Percentiles rank a stretch among this genome's conserved stretches.
phyloP scores from a whole-genome alignment of 768 basidiomycete genomes.

The Podaxis sp. region DNA sequence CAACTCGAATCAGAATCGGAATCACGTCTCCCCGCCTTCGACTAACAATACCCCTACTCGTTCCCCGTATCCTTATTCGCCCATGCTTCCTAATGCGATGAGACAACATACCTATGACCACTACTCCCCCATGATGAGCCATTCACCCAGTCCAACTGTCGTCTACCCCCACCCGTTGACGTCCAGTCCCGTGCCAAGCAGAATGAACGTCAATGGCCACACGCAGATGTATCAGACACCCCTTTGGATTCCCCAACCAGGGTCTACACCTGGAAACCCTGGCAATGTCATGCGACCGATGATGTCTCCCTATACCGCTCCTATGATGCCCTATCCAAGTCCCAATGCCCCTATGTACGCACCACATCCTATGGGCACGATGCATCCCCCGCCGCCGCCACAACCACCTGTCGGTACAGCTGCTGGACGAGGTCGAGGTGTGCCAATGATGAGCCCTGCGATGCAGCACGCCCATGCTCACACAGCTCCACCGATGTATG shows the following conservation, averaged over 20 bases:
- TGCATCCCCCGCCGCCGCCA: slow-evolving; percentile 47
- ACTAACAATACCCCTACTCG: slow-evolving; percentile 31
- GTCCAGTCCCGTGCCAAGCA: slow-evolving; percentile 60
- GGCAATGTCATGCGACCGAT: slow-evolving; percentile 54
- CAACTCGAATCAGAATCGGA: slow-evolving; percentile 43
- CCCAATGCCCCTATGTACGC: slow-evolving; percentile 36
- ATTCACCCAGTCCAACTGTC: slow-evolving; percentile 65
- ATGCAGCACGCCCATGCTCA: slow-evolving; percentile 54
- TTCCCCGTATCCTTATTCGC: slow-evolving; percentile 38
- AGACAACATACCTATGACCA: slow-evolving; percentile 62
- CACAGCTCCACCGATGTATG: slow-evolving; percentile 60
- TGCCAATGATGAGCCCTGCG: slow-evolving; percentile 73
- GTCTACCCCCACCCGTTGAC: slow-evolving; percentile 62
- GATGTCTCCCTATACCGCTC: slow-evolving; percentile 61
- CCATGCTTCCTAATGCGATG: slow-evolving; percentile 45
- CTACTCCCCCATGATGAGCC: slow-evolving; percentile 65
- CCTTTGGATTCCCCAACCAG: slow-evolving; percentile 60
- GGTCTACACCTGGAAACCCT: slow-evolving; percentile 44
- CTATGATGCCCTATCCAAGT: slow-evolving; percentile 64
- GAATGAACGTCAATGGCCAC: slow-evolving; percentile 63
- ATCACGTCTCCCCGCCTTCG: slow-evolving; percentile 50
- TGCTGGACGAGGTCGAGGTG: slow-evolving; percentile 42
- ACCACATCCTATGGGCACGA: slow-evolving; percentile 22
- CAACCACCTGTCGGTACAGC: slow-evolving; percentile 35
- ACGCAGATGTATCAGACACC: slow-evolving; percentile 57